Percentiles rank a stretch among this genome's conserved stretches.
These are phyloP conservation scores for Scedosporium apiospermum DNA, from an alignment of 2,329 filamentous ascomycete genomes.

Conservation along the genomic window DNA sequence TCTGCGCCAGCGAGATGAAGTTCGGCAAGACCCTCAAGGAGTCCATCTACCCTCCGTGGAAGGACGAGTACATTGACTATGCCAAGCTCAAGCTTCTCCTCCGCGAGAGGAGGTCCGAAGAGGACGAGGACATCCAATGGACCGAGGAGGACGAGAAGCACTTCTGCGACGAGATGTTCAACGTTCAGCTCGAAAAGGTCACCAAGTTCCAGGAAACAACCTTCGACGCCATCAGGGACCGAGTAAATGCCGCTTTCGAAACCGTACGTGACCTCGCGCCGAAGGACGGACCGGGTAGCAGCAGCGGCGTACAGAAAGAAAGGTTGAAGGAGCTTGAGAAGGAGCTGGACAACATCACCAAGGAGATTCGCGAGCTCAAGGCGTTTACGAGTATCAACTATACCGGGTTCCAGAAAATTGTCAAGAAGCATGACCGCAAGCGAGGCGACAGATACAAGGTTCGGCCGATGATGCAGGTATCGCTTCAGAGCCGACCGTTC, in stretches of 20 bases:
- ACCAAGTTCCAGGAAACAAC: constrained; percentile 77
- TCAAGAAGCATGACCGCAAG: constrained; percentile 97
- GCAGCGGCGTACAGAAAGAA: constrained; percentile 33
- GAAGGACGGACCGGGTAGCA: constrained; percentile 42
- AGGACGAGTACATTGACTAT: constrained; percentile 92
- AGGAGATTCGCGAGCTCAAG: constrained; percentile 86
- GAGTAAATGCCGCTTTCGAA: constrained; percentile 48
- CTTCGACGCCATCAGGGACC: constrained; percentile 47
- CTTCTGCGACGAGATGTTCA: constrained; percentile 93
- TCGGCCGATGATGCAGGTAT: constrained; percentile 82
- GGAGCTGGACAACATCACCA: constrained; percentile 80
- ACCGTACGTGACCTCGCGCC: constrained; percentile 73
- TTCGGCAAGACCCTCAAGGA: constrained; percentile 83
- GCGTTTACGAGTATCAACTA: constrained; percentile 96
- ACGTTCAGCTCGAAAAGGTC: constrained; percentile 91
- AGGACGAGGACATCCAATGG: constrained; percentile 63
- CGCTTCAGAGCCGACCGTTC: constrained; percentile 80
- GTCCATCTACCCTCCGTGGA: constrained; percentile 79
- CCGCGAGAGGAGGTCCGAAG: constrained; percentile 58
- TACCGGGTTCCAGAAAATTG: constrained; percentile 94
- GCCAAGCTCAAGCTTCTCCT: constrained; percentile 82
- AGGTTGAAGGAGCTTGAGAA: constrained; percentile 61
- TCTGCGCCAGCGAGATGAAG: constrained; percentile 50
- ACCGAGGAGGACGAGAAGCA: constrained; percentile 87
- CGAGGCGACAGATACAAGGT: constrained; percentile 80